These are phyloP conservation scores for Collybia nuda DNA, from an alignment of 768 basidiomycete species.

Conservation along the genomic window DNA sequence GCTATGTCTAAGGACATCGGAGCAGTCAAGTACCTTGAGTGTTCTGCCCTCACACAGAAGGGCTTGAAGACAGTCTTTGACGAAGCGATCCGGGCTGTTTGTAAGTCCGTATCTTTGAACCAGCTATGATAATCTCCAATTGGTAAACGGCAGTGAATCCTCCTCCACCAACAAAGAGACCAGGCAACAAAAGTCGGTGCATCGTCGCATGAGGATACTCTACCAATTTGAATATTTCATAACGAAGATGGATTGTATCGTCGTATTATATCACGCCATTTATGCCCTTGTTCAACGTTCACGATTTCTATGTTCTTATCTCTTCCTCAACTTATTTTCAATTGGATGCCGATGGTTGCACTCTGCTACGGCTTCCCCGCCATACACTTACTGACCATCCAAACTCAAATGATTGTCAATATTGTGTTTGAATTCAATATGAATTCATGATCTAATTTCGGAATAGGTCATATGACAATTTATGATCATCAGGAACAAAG, in stretches of 20 bases:
- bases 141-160: slow-evolving; percentile 64
- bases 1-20: slow-evolving; percentile 92
- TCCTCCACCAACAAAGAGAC: slow-evolving; percentile 57
- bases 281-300: slow-evolving; percentile 65
- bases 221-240: slow-evolving; percentile 17
- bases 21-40: slow-evolving; percentile 95
- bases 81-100: slow-evolving; percentile 95
- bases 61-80: slow-evolving; percentile 99
- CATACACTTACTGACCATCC: not conserved
- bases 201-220: slow-evolving; percentile 63
- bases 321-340: slow-evolving; percentile 17
- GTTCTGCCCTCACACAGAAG: slow-evolving; percentile 96
- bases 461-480: not conserved
- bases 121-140: not conserved
- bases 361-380: not conserved
- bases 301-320: slow-evolving; percentile 54
- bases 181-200: slow-evolving; percentile 49
- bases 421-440: slow-evolving; percentile 3
- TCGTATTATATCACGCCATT: slow-evolving; percentile 58
- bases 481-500: slow-evolving; percentile 16
- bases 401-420: not conserved
- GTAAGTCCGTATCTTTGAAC: slow-evolving; percentile 50
- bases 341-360: slow-evolving; percentile 17
- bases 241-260: slow-evolving; percentile 30
- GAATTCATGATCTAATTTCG: slow-evolving; percentile 1